Conservation (phyloP, 495 filamentous ascomycete species). For the Cercophora newfieldiana region DNA sequence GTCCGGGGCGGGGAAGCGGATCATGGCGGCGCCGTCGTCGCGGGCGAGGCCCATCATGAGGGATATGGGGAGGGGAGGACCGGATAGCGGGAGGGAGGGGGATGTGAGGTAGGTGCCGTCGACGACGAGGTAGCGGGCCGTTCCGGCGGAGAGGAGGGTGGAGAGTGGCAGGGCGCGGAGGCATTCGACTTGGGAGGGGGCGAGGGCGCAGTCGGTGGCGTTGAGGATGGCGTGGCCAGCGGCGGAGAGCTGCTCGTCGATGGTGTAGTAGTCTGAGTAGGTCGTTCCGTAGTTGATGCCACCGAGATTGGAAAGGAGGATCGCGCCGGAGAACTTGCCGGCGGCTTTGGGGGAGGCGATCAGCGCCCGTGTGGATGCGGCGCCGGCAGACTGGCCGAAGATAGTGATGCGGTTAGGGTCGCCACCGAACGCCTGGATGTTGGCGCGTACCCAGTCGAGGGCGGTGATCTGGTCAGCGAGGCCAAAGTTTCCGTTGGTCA, state of each 20-base stretch:
- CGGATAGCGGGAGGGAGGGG: conserved; percentile 34
- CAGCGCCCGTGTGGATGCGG: conserved; percentile 53
- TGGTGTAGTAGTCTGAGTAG: conserved; percentile 50
- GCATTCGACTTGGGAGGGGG: conserved; percentile 47
- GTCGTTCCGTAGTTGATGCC: conserved; percentile 47
- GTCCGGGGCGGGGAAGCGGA: conserved; percentile 44
- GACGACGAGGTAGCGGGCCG: conserved; percentile 44
- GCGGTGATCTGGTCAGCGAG: conserved; percentile 58
- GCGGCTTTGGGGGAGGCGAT: conserved; percentile 52
- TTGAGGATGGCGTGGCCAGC: conserved; percentile 43
- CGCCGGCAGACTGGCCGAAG: conserved; percentile 58
- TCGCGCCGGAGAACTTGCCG: conserved; percentile 52
- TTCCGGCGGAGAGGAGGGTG: conserved; percentile 30
- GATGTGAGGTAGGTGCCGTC: conserved; percentile 49
- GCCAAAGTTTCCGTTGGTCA: conserved; percentile 57
- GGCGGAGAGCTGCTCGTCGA: conserved; percentile 41
- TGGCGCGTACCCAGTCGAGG: conserved; percentile 63
- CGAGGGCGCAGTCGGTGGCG: conserved; percentile 43
- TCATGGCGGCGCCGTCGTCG: conserved; percentile 53
- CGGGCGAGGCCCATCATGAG: conserved; percentile 51
- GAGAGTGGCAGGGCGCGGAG: conserved; percentile 43
- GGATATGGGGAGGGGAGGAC: conserved; percentile 31
- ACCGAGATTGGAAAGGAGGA: conserved; percentile 51
- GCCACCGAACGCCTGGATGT: conserved; percentile 63
- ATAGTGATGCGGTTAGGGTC: conserved; percentile 60